Evolutionary conservation across 257 asterid species (phyloP).

Genomic region (Solanum gracilifrons): DNA sequence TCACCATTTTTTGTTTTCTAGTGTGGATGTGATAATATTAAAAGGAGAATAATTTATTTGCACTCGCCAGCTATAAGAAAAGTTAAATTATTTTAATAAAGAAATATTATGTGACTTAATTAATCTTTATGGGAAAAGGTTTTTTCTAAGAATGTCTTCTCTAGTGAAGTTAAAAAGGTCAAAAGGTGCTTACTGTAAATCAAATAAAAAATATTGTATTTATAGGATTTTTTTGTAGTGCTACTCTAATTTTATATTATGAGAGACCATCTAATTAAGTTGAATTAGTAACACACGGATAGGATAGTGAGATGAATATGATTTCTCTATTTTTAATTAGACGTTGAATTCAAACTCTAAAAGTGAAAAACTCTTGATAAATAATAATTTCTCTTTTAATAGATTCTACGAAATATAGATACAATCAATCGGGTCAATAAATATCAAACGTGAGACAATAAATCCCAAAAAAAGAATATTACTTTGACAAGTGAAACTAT

Average conservation of each 20-base stretch:
- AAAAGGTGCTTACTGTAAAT: background rate
- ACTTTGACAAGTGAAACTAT: background rate
- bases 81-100: background rate
- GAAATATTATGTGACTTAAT: background rate
- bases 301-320: background rate
- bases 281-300: background rate
- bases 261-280: background rate
- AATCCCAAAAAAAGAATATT: background rate
- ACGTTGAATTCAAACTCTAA: background rate
- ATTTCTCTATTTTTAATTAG: background rate
- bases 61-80: background rate
- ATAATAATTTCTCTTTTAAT: background rate
- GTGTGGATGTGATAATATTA: background rate
- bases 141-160: background rate
- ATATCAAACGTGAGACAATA: rapidly evolving
- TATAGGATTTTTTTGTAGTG: background rate
- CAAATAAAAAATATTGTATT: background rate
- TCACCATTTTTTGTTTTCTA: background rate
- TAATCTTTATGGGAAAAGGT: background rate
- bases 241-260: background rate
- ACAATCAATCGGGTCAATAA: background rate
- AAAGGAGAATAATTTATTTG: background rate
- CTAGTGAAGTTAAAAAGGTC: background rate
- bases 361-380: background rate
- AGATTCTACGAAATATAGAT: background rate